These are phyloP conservation scores for Alternaria postmessia DNA, from an alignment of 2,329 filamentous ascomycete species.

Conservation along the genomic window DNA sequence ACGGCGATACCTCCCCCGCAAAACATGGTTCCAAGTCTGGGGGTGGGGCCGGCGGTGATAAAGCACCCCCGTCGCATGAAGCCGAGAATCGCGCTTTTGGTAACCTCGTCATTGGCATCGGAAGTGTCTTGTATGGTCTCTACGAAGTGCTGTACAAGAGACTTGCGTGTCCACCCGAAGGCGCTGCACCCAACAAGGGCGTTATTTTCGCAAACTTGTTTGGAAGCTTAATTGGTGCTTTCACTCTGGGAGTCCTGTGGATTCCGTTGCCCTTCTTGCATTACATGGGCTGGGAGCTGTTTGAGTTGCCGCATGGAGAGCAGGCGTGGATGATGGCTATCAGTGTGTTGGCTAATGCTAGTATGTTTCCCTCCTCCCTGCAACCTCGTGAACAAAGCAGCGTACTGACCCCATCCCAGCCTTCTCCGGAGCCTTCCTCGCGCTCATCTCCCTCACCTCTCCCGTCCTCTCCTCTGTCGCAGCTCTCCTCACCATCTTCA, in stretches of 20 bases:
- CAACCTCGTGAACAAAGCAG: background rate
- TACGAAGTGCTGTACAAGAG: conserved; percentile 98
- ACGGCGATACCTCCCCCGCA: conserved; percentile 72
- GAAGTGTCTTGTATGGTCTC: conserved; percentile 91
- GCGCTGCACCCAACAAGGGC: conserved; percentile 81
- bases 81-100: conserved; percentile 77
- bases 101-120: conserved; percentile 90
- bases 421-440: conserved; percentile 91
- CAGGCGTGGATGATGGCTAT: conserved; percentile 82
- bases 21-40: conserved; percentile 65
- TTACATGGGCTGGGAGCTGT: conserved; percentile 77
- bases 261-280: conserved; percentile 88
- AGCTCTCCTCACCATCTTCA: conserved; percentile 92
- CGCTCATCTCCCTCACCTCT: conserved; percentile 90
- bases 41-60: conserved; percentile 61
- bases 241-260: conserved; percentile 90
- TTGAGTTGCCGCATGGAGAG: conserved; percentile 79
- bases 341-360: conserved; percentile 85
- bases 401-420: conserved; percentile 49
- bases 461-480: conserved; percentile 93
- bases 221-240: conserved; percentile 83
- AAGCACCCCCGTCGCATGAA: conserved; percentile 57
- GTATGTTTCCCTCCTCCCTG: conserved; percentile 53
- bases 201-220: conserved; percentile 97
- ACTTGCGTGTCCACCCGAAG: conserved; percentile 90